Evolutionary conservation across 805 yeast species (phyloP), one percentile per base, ranked within the genome.

Genomic region (Starmera dryadoides): DNA sequence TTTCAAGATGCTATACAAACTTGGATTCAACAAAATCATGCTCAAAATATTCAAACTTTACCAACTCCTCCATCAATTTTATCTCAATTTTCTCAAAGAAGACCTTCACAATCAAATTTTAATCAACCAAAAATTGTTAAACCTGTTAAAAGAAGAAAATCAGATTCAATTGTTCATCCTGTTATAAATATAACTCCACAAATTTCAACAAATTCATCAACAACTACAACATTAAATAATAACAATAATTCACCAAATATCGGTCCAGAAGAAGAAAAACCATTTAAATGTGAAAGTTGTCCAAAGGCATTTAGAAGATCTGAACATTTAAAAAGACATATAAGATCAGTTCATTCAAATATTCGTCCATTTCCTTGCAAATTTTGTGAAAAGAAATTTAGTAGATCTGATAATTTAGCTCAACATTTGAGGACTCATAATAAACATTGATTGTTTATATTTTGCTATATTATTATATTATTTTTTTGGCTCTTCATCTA

Each of bases 261-360:
- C n/a, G 18, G 7, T 16, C 12, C 19, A 21, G 42, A 41, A 14
- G 38, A 32, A n/a, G 46, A 42, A 20, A 80, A 79, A 57, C 77
- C 77, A 33, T 81, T 71, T 51, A 70, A 71, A 36, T 82, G 89
- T 55, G 73, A 72, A 28, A 69, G 69, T 47, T 82, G 91, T 58
- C 68, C 73, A 30, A 69, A 87, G 44, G 57, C 69, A 26, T 83
- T 83, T 60, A 77, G 81, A 53, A 68, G 91, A 45, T 84, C 79
- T 50, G 91, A 83, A 52, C 91, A 83, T 57, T 63, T 83, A 50
- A 81, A 81, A 51, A 69, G 91, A 45, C 91, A 83, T 50, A 70
- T 79, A 49, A 64, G 88, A 43, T 79, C 87, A 2, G 66, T 83
- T 43, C 91, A 83, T 53, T 77, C 83, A 29, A 70, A 79, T 39